Evolutionary conservation across 2,329 filamentous ascomycete genomes (phyloP).

Genomic region (Colletotrichum ledebouriae): DNA sequence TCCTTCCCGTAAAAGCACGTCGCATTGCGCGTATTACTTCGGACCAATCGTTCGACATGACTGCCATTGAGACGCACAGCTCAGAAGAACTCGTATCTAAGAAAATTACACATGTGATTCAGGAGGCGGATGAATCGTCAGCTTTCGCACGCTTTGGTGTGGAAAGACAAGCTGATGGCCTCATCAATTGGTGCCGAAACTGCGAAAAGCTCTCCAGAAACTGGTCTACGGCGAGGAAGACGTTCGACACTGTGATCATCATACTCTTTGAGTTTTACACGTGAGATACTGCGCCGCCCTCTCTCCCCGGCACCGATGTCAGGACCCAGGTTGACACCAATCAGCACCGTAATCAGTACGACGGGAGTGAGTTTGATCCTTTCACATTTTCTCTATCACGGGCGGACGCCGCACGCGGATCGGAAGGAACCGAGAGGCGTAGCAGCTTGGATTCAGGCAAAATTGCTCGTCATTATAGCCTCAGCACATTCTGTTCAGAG

Average conservation of each 20-base stretch:
- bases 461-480: neutral
- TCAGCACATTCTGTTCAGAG: neutral
- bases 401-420: conserved; percentile 4
- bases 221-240: conserved; percentile 43
- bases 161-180: conserved; percentile 22
- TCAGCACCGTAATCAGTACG: conserved; percentile 37
- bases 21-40: no score
- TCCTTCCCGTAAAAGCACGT: neutral
- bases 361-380: conserved; percentile 24
- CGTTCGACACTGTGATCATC: conserved; percentile 44
- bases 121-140: conserved; percentile 22
- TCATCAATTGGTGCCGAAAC: conserved; percentile 35
- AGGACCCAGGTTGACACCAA: neutral
- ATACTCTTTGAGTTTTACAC: conserved; percentile 46
- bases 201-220: conserved; percentile 41
- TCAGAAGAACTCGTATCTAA: neutral
- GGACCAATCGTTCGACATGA: neutral
- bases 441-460: neutral
- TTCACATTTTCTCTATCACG: no score
- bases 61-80: neutral
- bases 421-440: conserved; percentile 16
- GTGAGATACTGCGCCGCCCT: conserved; percentile 26
- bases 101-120: neutral
- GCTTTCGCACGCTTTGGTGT: conserved; percentile 30
- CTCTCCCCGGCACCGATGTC: neutral